Evolutionary conservation across 495 filamentous ascomycete species (phyloP).

Genomic region (Podospora bellae-mahoneyi): DNA sequence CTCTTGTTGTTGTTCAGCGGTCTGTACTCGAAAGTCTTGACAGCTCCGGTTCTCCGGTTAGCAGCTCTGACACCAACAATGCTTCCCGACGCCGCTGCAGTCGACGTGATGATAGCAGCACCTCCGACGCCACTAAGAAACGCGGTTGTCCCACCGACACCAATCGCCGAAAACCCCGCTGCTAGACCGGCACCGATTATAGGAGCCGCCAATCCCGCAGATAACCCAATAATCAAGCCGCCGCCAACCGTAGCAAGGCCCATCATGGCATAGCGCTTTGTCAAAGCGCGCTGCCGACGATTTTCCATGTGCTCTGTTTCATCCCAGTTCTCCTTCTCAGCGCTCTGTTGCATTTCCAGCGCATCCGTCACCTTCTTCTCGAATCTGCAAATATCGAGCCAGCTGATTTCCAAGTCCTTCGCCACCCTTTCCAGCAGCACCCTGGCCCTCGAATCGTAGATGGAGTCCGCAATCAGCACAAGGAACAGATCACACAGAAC

Average conservation of each 20-base stretch:
- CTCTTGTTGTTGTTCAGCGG: slow-evolving; percentile 97
- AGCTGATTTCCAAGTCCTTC: slow-evolving; percentile 71
- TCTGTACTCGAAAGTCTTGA: slow-evolving; percentile 94
- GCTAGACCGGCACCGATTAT: slow-evolving; percentile 94
- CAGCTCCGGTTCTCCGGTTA: slow-evolving; percentile 78
- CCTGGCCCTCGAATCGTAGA: slow-evolving; percentile 88
- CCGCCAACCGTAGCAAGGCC: slow-evolving; percentile 95
- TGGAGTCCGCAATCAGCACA: slow-evolving; percentile 87
- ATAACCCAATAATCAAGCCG: slow-evolving; percentile 91
- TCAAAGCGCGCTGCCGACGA: slow-evolving; percentile 74
- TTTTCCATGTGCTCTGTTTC: slow-evolving; percentile 92
- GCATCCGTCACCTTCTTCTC: slow-evolving; percentile 97
- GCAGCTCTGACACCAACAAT: slow-evolving; percentile 84
- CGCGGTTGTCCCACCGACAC: slow-evolving; percentile 79
- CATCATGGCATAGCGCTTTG: slow-evolving; percentile 87
- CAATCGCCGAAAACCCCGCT: slow-evolving; percentile 92
- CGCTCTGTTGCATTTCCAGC: slow-evolving; percentile 91
- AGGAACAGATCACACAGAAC: slow-evolving; percentile 96
- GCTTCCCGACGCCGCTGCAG: slow-evolving; percentile 80
- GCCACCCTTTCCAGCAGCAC: slow-evolving; percentile 81
- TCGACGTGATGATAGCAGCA: slow-evolving; percentile 88
- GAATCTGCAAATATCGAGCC: slow-evolving; percentile 93
- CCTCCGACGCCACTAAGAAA: slow-evolving; percentile 92
- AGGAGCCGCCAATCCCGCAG: slow-evolving; percentile 85
- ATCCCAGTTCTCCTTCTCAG: slow-evolving; percentile 94